Percentiles rank a stretch among this genome's conserved stretches.
Conservation (phyloP, 1,284 basidiomycete genomes). For the Exobasidium cylindrosporum region DNA sequence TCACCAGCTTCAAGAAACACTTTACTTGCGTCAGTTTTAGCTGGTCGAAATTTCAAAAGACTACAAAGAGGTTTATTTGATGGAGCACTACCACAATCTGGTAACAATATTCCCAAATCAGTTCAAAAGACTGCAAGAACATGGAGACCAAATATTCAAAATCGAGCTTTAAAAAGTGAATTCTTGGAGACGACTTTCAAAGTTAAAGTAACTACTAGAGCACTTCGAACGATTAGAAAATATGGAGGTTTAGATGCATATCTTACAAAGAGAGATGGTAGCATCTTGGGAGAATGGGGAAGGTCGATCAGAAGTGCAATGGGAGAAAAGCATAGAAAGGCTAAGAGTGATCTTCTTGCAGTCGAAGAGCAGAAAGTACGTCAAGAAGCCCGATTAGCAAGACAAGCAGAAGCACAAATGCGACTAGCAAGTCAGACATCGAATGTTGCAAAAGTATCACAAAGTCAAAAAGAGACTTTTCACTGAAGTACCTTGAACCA, state of each 20-base stretch:
- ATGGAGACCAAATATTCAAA: conserved; percentile 51
- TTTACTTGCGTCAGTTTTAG: conserved; percentile 18
- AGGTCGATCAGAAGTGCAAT: conserved; percentile 32
- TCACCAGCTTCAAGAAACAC: conserved; percentile 47
- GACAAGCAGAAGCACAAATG: too few relatives aligned
- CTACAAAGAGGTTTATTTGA: conserved; percentile 52
- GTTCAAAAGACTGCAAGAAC: conserved; percentile 48
- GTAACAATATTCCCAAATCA: conserved; percentile 51
- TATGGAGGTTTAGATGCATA: conserved; percentile 49
- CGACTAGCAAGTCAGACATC: too few relatives aligned
- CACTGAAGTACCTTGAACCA: too few relatives aligned
- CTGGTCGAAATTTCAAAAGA: conserved; percentile 47
- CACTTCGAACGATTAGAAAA: conserved; percentile 47
- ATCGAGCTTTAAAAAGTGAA: conserved; percentile 33
- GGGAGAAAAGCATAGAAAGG: too few relatives aligned
- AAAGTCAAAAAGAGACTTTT: too few relatives aligned
- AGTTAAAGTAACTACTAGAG: conserved; percentile 30
- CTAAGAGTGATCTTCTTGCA: too few relatives aligned
- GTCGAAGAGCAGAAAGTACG: too few relatives aligned
- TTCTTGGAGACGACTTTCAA: conserved; percentile 28
- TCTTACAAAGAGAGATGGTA: conserved; percentile 35
- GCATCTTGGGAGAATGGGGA: conserved; percentile 45
- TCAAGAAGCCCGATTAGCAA: too few relatives aligned
- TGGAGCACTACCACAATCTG: conserved; percentile 44
- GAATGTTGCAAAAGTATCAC: too few relatives aligned